Evolutionary conservation across 2,329 filamentous ascomycete species (phyloP), one percentile per base, ranked within the genome.

Genomic region (Penicillium sp.): DNA sequence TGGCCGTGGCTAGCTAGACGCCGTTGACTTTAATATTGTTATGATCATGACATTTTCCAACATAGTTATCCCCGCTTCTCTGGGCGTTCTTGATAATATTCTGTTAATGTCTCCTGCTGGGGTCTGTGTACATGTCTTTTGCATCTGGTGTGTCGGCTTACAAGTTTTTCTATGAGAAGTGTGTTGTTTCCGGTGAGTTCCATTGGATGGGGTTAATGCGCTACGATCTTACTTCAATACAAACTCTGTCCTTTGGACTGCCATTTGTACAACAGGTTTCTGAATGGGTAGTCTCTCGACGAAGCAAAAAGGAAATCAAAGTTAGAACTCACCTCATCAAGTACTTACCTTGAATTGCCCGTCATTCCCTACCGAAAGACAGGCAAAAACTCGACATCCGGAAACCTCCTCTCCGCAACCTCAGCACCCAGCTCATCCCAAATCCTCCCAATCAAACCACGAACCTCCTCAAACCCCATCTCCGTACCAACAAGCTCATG

Each of bases 1-100:
- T 98, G 73, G 92, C 93, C 11, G 91, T 94, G 73, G 89, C 90
- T 58, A 90, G 91, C 67, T 85, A 75, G 60, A 57, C 43, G 41
- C 45, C 42, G n/a, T 31, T 15, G 28, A 55, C 56, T 15, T 54
- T 53, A 28, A n/a, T 52, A 42, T 34, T 28, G 37, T 48, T 37
- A 65, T 41, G 49, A 60, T 47, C 54, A 60, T 59, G 54, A 62
- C 43, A 55, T 45, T 38, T 45, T 51, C 42, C 49, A 59, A 48
- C 41, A 48, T 61, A 57, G 6, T 28, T 35, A 52, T 22, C 20
- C 22, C 6, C 22, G 15, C n/a, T n/a, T 28, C 15, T 5, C 8
- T 31, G 49, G 49, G n/a, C 37, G 31, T 15, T 34, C 8, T 25
- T 47, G 31, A 17, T 37, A 47, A 35, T 54, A 15, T 12, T 28